Evolutionary conservation across 768 basidiomycete genomes (phyloP), one percentile per base, ranked within the genome.

Genomic region (Lenzites betulinus): DNA sequence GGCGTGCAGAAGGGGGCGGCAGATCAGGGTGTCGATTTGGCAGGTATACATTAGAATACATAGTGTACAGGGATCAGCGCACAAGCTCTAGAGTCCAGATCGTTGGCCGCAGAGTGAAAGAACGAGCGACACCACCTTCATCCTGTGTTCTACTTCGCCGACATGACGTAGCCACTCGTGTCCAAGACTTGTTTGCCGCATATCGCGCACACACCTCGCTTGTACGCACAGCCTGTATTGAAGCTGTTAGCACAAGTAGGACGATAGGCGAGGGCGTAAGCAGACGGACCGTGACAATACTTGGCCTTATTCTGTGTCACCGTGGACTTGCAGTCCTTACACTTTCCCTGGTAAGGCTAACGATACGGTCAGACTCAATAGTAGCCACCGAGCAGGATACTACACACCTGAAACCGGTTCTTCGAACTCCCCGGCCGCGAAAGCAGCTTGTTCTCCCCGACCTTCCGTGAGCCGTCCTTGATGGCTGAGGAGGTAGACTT

Each of bases 181-280:
- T 94, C 92, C 28, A 93, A 79, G 59, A 94, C 90, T 70, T 88
- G 79, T 70, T 92, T 93, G 64, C 92, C 92, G 65, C 92, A 94
- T 76, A 93, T 93, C 47, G 90, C 84, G 67, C 92, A 94, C 39
- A 90, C 73, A 13, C 92, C 92, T 69, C 90, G 91, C 79, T 88
- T 92, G 75, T 88, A 93, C 22, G 92, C 92, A 71, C 92, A 94
- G 30, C 92, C 92, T 93, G 65, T 20, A 38, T 22, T 33, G 20
- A 12, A 15, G 6, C n/a, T 11, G 28, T 16, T 30, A 25, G 25
- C 7, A 23, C 63, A n/a, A 54, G 20, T 49, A 54, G 42, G 33
- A 38, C 18, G 15, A 4, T 16, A 15, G 38, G 13, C 38, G 38
- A n/a, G 26, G 20, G 18, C 8, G 22, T 4, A 35, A 42, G 57